These are phyloP conservation scores for Huntiella abstrusa DNA, from an alignment of 2,329 filamentous ascomycete genomes.

Conservation along the genomic window DNA sequence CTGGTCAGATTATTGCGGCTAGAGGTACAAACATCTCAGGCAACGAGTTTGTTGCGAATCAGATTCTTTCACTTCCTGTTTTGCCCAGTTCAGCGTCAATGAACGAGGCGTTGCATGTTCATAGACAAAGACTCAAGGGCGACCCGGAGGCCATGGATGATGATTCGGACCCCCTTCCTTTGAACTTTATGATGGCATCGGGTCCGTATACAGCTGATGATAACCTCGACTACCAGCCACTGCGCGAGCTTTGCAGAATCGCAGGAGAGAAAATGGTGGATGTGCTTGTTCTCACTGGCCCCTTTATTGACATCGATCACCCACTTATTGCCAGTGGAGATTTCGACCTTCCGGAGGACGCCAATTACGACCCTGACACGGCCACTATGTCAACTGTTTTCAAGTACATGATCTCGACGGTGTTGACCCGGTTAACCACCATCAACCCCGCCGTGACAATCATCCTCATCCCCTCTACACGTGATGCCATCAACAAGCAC, in stretches of 20 bases:
- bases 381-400: constrained; percentile 71
- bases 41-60: constrained; percentile 58
- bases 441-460: constrained; percentile 63
- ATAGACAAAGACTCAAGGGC: constrained; percentile 50
- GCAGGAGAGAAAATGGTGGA: constrained; percentile 61
- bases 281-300: constrained; percentile 60
- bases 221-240: constrained; percentile 74
- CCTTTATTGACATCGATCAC: constrained; percentile 84
- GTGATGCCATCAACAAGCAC: constrained; percentile 65
- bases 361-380: constrained; percentile 51
- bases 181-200: constrained; percentile 60
- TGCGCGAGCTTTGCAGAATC: constrained; percentile 62
- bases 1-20: constrained; percentile 80
- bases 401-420: constrained; percentile 55
- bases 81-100: constrained; percentile 57
- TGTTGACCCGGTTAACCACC: constrained; percentile 49
- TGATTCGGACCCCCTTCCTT: constrained; percentile 15
- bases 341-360: constrained; percentile 54
- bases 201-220: constrained; percentile 88
- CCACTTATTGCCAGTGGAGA: constrained; percentile 67
- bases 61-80: constrained; percentile 57
- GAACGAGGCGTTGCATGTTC: constrained; percentile 42
- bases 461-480: constrained; percentile 63
- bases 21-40: constrained; percentile 76
- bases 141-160: constrained; percentile 43